These are phyloP conservation scores for Ophiosphaerella korrae DNA, from an alignment of 2,329 filamentous ascomycete species.

Conservation along the genomic window DNA sequence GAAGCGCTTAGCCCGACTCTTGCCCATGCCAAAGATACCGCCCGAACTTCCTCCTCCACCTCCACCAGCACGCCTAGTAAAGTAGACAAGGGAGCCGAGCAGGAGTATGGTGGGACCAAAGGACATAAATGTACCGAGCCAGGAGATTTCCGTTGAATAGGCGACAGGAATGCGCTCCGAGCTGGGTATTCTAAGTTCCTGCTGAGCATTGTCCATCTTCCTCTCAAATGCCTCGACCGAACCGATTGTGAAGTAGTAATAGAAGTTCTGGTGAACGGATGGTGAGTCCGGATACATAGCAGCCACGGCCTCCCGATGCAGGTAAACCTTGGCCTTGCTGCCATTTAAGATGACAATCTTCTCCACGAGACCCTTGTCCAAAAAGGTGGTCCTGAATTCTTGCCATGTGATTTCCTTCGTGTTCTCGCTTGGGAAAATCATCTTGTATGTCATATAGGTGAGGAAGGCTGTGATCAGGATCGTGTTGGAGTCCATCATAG, in stretches of 20 bases:
- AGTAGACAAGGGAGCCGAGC: slow-evolving; percentile 80
- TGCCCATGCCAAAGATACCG: slow-evolving; percentile 93
- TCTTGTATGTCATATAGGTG: slow-evolving; percentile 63
- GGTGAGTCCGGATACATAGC: slow-evolving; percentile 77
- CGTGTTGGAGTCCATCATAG: slow-evolving; percentile 60
- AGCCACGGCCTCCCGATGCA: slow-evolving; percentile 75
- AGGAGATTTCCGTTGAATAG: slow-evolving; percentile 77
- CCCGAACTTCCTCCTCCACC: slow-evolving; percentile 66
- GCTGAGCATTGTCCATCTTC: slow-evolving; percentile 84
- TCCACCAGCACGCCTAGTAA: slow-evolving; percentile 74
- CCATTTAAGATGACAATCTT: slow-evolving; percentile 83
- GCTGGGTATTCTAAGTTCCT: slow-evolving; percentile 81
- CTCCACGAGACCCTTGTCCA: slow-evolving; percentile 94
- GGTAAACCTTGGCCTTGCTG: slow-evolving; percentile 76
- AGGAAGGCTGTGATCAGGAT: slow-evolving; percentile 64
- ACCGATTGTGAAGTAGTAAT: slow-evolving; percentile 94
- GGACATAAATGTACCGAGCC: slow-evolving; percentile 72
- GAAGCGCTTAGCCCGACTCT: slow-evolving; percentile 95
- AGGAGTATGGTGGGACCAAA: slow-evolving; percentile 89
- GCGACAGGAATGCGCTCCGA: slow-evolving; percentile 92
- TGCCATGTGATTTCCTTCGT: slow-evolving; percentile 93
- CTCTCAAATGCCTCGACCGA: slow-evolving; percentile 92
- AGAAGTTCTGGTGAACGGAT: slow-evolving; percentile 70
- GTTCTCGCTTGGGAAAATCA: slow-evolving; percentile 69
- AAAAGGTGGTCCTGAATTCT: slow-evolving; percentile 89